Base-by-base conservation (phyloP, 1,284 basidiomycete genomes). In the Sporisorium iseilematis-ciliati region DNA sequence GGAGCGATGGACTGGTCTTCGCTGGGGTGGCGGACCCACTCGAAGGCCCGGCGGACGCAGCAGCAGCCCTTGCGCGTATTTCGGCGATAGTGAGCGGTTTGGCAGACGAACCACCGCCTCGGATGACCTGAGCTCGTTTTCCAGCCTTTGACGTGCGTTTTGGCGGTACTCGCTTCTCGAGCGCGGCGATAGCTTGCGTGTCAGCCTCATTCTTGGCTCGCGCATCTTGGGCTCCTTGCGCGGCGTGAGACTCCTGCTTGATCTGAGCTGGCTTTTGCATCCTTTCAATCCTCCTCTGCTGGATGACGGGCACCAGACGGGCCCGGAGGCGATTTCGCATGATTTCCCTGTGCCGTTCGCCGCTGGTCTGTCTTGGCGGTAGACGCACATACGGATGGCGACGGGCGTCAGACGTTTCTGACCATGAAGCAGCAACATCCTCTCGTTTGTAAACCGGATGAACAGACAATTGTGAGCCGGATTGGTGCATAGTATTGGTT, bases 1-100 rank as follows among this genome's bases (percentile, higher is more conserved):
- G 33, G 7, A 38, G 23, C 16, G 51, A 38, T 4, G 26, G n/a
- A 25, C 21, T 31, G 21, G 26, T 33, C 43, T 64, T 56, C n/a
- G 16, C 25, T 31, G 41, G 7, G 1, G 38, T 11, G 4, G 29
- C 23, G 31, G 40, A n/a, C n/a, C 25, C 26, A 11, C n/a, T 38
- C 11, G 26, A n/a, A 14, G 54, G 29, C 20, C 42, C 46, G 16
- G 48, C 59, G 18, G 49, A 31, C 16, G 61, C 57, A 42, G 57
- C 67, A 25, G 62, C 55, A 33, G 68, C 58, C 26, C 50, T 71
- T 3, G 68, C 57, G 26, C 62, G 62, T 26, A 71, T 65, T 41
- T 65, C 68, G 1, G 68, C 68, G 45, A 71, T 71, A 20, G 68
- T 71, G 50, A 71, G 62, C 20, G 68, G 68, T 23, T 55, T 71